Evolutionary conservation across 768 basidiomycete species (phyloP).

Genomic region (Baorangia bicolor): DNA sequence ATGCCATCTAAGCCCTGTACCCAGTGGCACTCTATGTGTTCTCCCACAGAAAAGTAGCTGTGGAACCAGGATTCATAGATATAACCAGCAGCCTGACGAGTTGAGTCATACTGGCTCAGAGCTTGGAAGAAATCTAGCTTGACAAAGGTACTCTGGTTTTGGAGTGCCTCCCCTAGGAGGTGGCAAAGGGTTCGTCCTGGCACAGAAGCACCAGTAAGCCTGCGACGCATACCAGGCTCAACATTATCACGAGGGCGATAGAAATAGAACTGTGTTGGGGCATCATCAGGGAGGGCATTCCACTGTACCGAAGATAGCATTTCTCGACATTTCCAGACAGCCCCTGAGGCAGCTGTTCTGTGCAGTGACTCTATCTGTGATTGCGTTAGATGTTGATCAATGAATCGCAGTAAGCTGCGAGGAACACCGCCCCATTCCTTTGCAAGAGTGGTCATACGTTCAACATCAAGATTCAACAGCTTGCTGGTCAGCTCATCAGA

Average conservation of each 20-base stretch:
- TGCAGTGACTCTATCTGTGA: not conserved
- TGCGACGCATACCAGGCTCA: not conserved
- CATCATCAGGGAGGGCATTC: not conserved
- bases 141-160: not conserved
- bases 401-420: not conserved
- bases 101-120: not conserved
- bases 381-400: not conserved
- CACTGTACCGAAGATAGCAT: not conserved
- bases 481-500: not conserved
- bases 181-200: not conserved
- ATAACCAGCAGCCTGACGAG: too few relatives aligned
- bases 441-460: not conserved
- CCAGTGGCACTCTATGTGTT: too few relatives aligned
- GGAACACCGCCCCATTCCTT: not conserved
- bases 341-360: not conserved
- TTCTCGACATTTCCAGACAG: not conserved
- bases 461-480: not conserved
- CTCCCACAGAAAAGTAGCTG: too few relatives aligned
- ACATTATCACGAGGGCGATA: not conserved
- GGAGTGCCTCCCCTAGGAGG: too few relatives aligned
- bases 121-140: not conserved
- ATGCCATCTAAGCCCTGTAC: too few relatives aligned
- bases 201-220: not conserved
- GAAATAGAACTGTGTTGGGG: not conserved
- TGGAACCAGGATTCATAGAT: too few relatives aligned